These are phyloP conservation scores for Chlorella sp. DNA, from an alignment of 139 green algal species.

Conservation along the genomic window DNA sequence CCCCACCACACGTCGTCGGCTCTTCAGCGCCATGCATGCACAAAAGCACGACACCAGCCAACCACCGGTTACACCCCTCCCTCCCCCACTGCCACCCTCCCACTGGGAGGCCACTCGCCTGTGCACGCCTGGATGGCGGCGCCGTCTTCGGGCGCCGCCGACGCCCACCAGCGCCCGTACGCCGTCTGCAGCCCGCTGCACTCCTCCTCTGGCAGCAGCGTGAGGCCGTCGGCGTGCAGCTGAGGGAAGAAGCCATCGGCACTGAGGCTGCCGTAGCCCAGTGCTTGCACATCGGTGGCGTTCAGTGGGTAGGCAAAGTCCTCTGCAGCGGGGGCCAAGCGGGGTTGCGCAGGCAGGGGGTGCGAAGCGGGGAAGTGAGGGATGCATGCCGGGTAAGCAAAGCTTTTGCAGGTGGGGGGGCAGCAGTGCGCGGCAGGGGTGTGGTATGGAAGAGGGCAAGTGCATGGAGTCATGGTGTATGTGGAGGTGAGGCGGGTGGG, in stretches of 20 bases:
- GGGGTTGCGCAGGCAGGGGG: background rate
- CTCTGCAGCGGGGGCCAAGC: background rate
- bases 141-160: background rate
- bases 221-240: slow-evolving; percentile 11
- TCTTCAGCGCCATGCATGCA: background rate
- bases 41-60: background rate
- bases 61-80: background rate
- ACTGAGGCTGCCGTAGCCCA: slow-evolving; percentile 21
- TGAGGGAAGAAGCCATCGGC: slow-evolving; percentile 18
- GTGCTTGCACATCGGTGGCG: background rate
- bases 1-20: no score
- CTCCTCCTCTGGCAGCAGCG: slow-evolving; percentile 13
- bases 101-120: background rate
- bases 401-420: background rate
- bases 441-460: no score
- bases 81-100: background rate
- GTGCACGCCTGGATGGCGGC: background rate
- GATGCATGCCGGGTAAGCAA: background rate
- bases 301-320: background rate
- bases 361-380: background rate
- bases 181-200: slow-evolving; percentile 14
- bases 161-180: background rate
- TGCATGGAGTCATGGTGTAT: no score
- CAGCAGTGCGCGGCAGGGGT: no score
- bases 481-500: no score